These are phyloP conservation scores for Suillus tomentosus DNA, from an alignment of 768 basidiomycete genomes.

Conservation along the genomic window DNA sequence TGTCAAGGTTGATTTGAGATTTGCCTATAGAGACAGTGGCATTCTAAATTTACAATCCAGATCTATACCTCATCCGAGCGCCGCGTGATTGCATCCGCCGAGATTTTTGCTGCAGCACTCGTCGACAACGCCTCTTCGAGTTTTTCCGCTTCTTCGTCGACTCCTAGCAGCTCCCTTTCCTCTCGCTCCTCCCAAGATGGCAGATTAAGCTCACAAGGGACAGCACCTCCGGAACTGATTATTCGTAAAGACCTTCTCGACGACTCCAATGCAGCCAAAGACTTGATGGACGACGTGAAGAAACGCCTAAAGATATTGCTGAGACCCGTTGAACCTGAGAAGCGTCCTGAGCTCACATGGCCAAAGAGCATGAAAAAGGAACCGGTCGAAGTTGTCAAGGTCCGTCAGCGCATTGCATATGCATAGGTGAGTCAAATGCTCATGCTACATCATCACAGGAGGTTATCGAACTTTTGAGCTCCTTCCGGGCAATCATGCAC, in stretches of 20 bases:
- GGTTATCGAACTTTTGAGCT: constrained; percentile 89
- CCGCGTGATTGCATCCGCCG: constrained; percentile 94
- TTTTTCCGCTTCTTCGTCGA: constrained; percentile 51
- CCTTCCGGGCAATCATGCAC: constrained; percentile 88
- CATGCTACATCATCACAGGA: constrained; percentile 51
- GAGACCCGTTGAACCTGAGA: constrained; percentile 93
- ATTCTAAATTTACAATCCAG: constrained; percentile 38
- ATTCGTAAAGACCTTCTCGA: constrained; percentile 94
- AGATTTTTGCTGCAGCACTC: constrained; percentile 90
- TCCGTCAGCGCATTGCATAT: constrained; percentile 24
- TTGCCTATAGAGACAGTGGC: background rate
- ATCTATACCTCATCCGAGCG: constrained; percentile 96
- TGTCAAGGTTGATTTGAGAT: constrained; percentile 61
- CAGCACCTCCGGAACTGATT: constrained; percentile 58
- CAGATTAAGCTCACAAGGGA: constrained; percentile 21
- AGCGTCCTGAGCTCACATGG: constrained; percentile 95
- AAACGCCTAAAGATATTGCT: constrained; percentile 94
- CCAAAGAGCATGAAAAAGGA: constrained; percentile 98
- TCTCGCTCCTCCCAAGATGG: constrained; percentile 52
- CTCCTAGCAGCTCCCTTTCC: constrained; percentile 42
- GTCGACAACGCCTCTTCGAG: constrained; percentile 57
- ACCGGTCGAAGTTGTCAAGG: constrained; percentile 94
- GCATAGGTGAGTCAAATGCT: background rate
- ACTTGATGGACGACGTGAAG: constrained; percentile 97
- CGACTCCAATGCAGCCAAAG: constrained; percentile 98